Conservation (phyloP, 2,329 filamentous ascomycete genomes). For the Lizonia empirigonia region DNA sequence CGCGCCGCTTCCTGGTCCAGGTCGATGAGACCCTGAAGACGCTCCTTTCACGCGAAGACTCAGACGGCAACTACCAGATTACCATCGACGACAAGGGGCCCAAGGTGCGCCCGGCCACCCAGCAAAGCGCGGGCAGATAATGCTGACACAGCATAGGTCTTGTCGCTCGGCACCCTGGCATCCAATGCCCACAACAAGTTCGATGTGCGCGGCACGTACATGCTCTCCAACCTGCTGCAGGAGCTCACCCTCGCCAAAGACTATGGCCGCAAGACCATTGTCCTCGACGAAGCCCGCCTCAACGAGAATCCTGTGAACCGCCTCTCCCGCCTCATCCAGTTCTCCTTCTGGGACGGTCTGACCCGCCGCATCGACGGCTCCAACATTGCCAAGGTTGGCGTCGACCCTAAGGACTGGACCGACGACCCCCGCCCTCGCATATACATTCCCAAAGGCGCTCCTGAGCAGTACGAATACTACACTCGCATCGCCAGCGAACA, state of each 20-base stretch:
- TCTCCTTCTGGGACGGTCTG: constrained; percentile 90
- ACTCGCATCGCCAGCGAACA: constrained; percentile 74
- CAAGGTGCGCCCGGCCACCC: constrained; percentile 64
- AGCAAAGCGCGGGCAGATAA: background rate
- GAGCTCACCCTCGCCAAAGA: constrained; percentile 92
- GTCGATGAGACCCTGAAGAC: constrained; percentile 82
- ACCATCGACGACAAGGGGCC: constrained; percentile 95
- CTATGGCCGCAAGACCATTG: constrained; percentile 84
- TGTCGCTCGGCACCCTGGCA: constrained; percentile 81
- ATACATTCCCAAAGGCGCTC: constrained; percentile 83
- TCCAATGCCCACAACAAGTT: constrained; percentile 87
- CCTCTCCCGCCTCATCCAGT: constrained; percentile 81
- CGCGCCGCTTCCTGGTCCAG: constrained; percentile 83
- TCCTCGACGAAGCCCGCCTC: constrained; percentile 86
- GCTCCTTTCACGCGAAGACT: constrained; percentile 85
- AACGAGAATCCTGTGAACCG: constrained; percentile 95
- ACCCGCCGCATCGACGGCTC: constrained; percentile 89
- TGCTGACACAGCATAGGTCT: constrained; percentile 60
- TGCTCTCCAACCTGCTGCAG: constrained; percentile 94
- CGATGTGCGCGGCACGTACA: constrained; percentile 94
- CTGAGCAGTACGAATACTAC: constrained; percentile 91
- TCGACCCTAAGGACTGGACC: constrained; percentile 96
- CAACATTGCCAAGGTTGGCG: constrained; percentile 82
- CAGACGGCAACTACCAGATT: constrained; percentile 93
- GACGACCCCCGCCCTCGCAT: constrained; percentile 86